A percentile compares a stretch with the other conserved stretches of the same genome.
Conservation (phyloP, 306 rosid genomes). For the Morella rubra region DNA sequence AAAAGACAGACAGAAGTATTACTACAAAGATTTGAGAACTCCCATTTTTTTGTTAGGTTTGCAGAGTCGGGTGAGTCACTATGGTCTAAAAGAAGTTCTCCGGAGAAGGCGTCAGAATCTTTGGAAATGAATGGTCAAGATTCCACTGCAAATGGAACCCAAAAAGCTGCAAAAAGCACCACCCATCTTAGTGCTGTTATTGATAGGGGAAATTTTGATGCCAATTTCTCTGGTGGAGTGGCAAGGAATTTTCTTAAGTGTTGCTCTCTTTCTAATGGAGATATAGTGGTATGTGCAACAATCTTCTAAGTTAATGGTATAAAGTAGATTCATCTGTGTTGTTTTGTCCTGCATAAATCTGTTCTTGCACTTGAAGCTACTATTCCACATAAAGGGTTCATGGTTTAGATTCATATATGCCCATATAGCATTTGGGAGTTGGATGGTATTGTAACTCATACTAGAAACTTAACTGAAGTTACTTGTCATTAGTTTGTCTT, state of each 20-base stretch:
- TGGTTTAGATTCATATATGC: not conserved
- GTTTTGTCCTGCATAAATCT: not conserved
- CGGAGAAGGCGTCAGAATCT: slow-evolving; percentile 29
- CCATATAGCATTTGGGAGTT: not conserved
- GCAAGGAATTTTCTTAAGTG: slow-evolving; percentile 80
- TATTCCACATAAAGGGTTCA: not conserved
- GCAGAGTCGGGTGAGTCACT: slow-evolving; percentile 70
- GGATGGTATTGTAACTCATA: not conserved
- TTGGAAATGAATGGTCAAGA: slow-evolving; percentile 38
- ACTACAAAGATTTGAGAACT: slow-evolving; percentile 75
- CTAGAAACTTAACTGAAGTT: not conserved
- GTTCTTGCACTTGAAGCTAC: not conserved
- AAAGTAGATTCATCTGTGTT: not conserved
- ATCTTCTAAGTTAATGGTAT: slow-evolving; percentile 30
- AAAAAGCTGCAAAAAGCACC: slow-evolving; percentile 35
- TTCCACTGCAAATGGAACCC: slow-evolving; percentile 30
- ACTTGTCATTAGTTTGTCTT: not conserved
- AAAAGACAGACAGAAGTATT: slow-evolving; percentile 58
- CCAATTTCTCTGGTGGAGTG: slow-evolving; percentile 68
- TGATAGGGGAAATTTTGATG: slow-evolving; percentile 79
- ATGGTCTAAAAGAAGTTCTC: slow-evolving; percentile 66
- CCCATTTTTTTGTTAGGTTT: slow-evolving; percentile 91
- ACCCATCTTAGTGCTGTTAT: slow-evolving; percentile 53
- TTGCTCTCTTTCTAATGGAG: slow-evolving; percentile 83
- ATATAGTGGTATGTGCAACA: slow-evolving; percentile 83